These are phyloP conservation scores for Sporothrix variecibatus DNA, from an alignment of 2,329 filamentous ascomycete species.

Conservation along the genomic window DNA sequence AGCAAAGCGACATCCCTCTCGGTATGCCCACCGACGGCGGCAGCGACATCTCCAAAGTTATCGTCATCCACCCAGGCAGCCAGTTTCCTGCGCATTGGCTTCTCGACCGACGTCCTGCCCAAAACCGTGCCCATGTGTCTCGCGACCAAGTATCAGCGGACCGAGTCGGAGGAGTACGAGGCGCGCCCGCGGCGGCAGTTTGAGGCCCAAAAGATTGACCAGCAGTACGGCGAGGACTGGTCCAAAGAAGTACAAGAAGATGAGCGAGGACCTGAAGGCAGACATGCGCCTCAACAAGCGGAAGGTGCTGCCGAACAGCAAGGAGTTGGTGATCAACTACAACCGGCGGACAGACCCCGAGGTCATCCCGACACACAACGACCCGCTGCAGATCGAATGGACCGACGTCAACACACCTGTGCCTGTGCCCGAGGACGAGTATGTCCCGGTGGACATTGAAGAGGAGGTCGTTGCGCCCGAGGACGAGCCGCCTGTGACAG, in stretches of 20 bases:
- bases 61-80: conserved; percentile 93
- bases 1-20: conserved; percentile 54
- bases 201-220: conserved; percentile 65
- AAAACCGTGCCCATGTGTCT: conserved; percentile 94
- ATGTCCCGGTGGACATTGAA: neutral
- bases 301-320: conserved; percentile 94
- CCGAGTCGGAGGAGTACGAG: conserved; percentile 80
- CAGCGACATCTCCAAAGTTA: conserved; percentile 79
- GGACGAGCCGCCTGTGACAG: conserved; percentile 28
- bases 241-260: conserved; percentile 73
- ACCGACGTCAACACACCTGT: conserved; percentile 67
- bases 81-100: conserved; percentile 93
- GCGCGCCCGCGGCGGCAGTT: conserved; percentile 73
- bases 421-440: conserved; percentile 8
- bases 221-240: conserved; percentile 85
- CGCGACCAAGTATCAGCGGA: conserved; percentile 73
- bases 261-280: conserved; percentile 83
- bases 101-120: conserved; percentile 92
- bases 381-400: conserved; percentile 92
- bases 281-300: conserved; percentile 93
- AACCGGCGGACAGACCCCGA: conserved; percentile 84
- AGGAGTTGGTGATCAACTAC: conserved; percentile 92
- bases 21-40: conserved; percentile 58
- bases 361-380: conserved; percentile 90
- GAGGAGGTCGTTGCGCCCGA: conserved; percentile 10